Evolutionary conservation across 805 yeast genomes (phyloP).

Genomic region (baker's yeast (Saccharomyces cerevisiae)): DNA sequence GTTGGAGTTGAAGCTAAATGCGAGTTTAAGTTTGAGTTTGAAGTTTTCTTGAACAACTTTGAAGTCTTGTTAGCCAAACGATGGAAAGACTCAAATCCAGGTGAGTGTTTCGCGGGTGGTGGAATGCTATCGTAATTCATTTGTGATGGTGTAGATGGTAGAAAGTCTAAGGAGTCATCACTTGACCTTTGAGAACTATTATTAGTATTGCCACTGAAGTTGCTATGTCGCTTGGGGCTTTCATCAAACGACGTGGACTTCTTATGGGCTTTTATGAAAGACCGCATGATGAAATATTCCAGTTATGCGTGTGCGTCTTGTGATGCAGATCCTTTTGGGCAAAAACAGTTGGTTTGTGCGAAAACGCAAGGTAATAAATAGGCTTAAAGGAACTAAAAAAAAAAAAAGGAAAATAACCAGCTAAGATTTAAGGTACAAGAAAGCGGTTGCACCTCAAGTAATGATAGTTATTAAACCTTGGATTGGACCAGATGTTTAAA

Average conservation of each 20-base stretch:
- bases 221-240: slow-evolving; percentile 9
- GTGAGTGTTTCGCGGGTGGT: slow-evolving; percentile 9
- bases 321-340: neutral
- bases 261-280: slow-evolving; percentile 35
- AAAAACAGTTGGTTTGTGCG: neutral
- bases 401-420: neutral
- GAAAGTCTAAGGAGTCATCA: slow-evolving; percentile 9
- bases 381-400: neutral
- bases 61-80: slow-evolving; percentile 22
- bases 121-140: neutral
- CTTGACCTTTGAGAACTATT: slow-evolving; percentile 6
- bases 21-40: slow-evolving; percentile 8
- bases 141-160: slow-evolving; percentile 13
- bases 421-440: neutral
- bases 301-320: neutral
- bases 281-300: slow-evolving; percentile 23
- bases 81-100: slow-evolving; percentile 26
- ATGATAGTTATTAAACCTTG: neutral
- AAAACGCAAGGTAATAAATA: neutral
- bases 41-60: slow-evolving; percentile 24
- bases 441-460: neutral
- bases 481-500: neutral
- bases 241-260: slow-evolving; percentile 29
- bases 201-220: neutral
- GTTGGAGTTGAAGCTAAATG: neutral